Evolutionary conservation across 2,329 filamentous ascomycete species (phyloP).

Genomic region (Didymella pinodella): DNA sequence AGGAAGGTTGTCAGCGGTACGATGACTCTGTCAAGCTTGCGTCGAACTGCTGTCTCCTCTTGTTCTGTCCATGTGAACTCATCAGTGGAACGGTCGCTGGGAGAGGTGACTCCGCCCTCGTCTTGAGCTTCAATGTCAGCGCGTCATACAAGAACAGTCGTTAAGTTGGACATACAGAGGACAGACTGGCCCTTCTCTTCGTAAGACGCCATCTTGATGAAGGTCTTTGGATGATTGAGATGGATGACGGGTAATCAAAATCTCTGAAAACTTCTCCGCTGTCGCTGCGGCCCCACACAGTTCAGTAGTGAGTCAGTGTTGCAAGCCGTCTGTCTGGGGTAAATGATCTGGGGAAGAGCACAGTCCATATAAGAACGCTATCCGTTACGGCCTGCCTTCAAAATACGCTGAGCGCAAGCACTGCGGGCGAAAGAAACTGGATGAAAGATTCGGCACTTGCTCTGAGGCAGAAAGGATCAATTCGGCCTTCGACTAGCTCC

Average conservation of each 20-base stretch:
- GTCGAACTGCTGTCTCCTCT: conserved; percentile 60
- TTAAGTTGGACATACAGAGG: conserved; percentile 6
- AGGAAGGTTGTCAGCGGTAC: conserved; percentile 62
- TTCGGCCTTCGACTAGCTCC: conserved; percentile 30
- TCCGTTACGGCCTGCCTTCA: conserved; percentile 27
- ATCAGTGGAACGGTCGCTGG: conserved; percentile 42
- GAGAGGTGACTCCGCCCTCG: conserved; percentile 15
- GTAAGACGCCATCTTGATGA: conserved; percentile 5
- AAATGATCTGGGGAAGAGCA: conserved; percentile 39
- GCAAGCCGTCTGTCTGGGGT: conserved; percentile 30
- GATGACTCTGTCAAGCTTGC: conserved; percentile 62
- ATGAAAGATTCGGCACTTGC: conserved; percentile 42
- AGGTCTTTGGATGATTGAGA: not conserved
- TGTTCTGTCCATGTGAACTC: conserved; percentile 59
- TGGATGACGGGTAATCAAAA: not conserved
- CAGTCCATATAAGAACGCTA: conserved; percentile 41
- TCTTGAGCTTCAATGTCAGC: conserved; percentile 9
- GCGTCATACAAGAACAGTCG: not conserved
- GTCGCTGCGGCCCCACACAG: conserved; percentile 29
- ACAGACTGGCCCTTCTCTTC: conserved; percentile 16
- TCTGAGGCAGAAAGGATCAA: conserved; percentile 24
- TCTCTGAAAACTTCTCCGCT: conserved; percentile 10
- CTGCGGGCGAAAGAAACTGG: conserved; percentile 25
- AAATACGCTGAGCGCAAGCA: conserved; percentile 12
- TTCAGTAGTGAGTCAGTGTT: conserved; percentile 16